Conservation (phyloP, 306 rosid genomes). For the Carpinus viminea region DNA sequence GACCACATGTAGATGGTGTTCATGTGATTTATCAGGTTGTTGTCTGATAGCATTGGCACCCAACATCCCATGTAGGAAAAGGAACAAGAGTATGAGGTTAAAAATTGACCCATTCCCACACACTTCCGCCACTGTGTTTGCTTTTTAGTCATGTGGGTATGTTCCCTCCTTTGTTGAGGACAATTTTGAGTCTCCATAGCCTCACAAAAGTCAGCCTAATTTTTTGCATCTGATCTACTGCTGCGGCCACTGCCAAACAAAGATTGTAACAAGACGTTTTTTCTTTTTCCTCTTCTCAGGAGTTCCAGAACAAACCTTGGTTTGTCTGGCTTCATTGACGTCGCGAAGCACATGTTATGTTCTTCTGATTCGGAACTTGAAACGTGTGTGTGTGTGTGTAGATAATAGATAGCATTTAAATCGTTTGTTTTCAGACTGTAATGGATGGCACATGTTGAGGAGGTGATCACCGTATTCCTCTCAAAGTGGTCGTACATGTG, state of each 20-base stretch:
- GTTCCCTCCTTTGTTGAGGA: conserved; percentile 34
- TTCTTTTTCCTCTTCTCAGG: too few relatives aligned
- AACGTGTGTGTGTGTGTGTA: not conserved
- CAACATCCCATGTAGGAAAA: conserved; percentile 43
- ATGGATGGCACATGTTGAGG: too few relatives aligned
- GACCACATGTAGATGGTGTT: conserved; percentile 9
- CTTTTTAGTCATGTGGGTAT: conserved; percentile 58
- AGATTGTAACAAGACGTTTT: too few relatives aligned
- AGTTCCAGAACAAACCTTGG: not conserved
- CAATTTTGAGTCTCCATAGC: not conserved
- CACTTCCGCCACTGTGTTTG: conserved; percentile 17
- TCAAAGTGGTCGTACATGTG: too few relatives aligned
- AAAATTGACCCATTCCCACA: conserved; percentile 48
- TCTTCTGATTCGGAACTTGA: conserved; percentile 20
- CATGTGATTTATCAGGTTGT: conserved; percentile 37
- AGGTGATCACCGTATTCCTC: too few relatives aligned
- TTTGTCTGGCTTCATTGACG: conserved; percentile 8
- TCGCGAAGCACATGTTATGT: conserved; percentile 47
- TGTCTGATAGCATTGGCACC: conserved; percentile 25
- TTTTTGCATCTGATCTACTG: too few relatives aligned
- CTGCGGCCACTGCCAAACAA: too few relatives aligned
- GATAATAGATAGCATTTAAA: too few relatives aligned
- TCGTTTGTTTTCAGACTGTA: too few relatives aligned
- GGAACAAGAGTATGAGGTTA: conserved; percentile 40
- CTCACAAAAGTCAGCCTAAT: too few relatives aligned